Evolutionary conservation across 2,329 filamentous ascomycete species (phyloP).

Genomic region (Beauveria scarabaeidicola): DNA sequence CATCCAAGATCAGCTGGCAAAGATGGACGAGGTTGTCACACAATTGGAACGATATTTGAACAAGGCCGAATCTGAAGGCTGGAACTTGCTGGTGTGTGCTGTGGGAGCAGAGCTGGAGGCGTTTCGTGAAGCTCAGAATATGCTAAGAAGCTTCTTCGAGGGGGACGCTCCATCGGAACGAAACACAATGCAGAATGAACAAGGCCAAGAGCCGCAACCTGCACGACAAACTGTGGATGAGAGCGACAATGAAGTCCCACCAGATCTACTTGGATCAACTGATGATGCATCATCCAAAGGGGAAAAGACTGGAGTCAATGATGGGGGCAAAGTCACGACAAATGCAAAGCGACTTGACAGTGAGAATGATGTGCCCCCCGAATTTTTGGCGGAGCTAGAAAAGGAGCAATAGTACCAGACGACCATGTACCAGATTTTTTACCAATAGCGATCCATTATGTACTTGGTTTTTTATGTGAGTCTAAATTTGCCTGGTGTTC

Average conservation of each 20-base stretch:
- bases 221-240: constrained; percentile 9
- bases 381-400: constrained; percentile 41
- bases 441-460: not conserved
- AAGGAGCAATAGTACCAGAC: not conserved
- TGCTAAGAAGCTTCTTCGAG: constrained; percentile 34
- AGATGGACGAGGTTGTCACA: constrained; percentile 48
- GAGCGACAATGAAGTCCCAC: constrained; percentile 17
- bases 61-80: constrained; percentile 51
- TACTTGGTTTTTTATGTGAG: not conserved
- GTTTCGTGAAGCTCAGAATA: constrained; percentile 49
- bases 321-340: not conserved
- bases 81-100: constrained; percentile 68
- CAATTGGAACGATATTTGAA: constrained; percentile 47
- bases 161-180: constrained; percentile 7
- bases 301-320: not conserved
- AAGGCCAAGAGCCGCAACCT: not conserved
- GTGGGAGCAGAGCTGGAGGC: constrained; percentile 67
- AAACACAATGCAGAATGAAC: not conserved
- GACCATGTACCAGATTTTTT: not conserved
- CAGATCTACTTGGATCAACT: constrained; percentile 27
- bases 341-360: constrained; percentile 20
- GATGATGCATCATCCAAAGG: constrained; percentile 19
- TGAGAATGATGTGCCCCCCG: constrained; percentile 42
- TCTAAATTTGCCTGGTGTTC: not conserved
- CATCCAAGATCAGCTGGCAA: constrained; percentile 38